Base-by-base conservation (phyloP, 768 basidiomycete species). In the Mycena rebaudengoi region DNA sequence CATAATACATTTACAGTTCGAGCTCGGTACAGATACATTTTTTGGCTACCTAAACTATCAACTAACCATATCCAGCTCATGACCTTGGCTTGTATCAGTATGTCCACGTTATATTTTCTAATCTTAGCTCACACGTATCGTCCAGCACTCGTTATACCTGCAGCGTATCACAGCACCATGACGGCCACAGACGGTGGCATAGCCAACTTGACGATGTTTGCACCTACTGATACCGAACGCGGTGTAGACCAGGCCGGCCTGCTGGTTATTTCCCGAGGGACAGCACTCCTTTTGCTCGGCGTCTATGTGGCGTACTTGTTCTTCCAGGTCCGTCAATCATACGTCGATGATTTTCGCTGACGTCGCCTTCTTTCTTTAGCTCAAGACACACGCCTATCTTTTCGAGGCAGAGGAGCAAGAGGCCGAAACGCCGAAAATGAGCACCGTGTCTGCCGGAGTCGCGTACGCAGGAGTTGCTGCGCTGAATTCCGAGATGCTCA, bases 71-170 rank as follows among this genome's bases (percentile, higher is more conserved):
- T 68, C 1, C 71, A 92, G 85, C 79, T 96, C 48, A 91, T 96
- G 92, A 94, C 93, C 4, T 80, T 97, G 60, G 85, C 94, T 4
- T 92, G 91, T 74, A 92, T 95, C 74, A 95, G 91, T 92, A 70
- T 61, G 89, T 81, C 43, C 23, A 25, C 30, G 39, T n/a, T n/a
- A 61, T 14, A 30, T 52, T 50, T 26, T 20, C 2, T 30, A 26
- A 33, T 12, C 5, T 18, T 50, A 28, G 28, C 48, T 14, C 48
- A 11, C n/a, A 66, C 41, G 40, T 35, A 21, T 53, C 10, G 28
- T 65, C 40, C 44, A 82, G 91, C 94, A 39, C 86, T 98, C 37
- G 89, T 97, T 69, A 92, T 97, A 60, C 95, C 95, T 30, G 95
- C 96, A 37, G 95, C 95, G 4, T 97, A 94, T 69, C 82, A 86